Conservation (phyloP, 176 grass and related monocot genomes). For the Eremochloa ophiuroides region DNA sequence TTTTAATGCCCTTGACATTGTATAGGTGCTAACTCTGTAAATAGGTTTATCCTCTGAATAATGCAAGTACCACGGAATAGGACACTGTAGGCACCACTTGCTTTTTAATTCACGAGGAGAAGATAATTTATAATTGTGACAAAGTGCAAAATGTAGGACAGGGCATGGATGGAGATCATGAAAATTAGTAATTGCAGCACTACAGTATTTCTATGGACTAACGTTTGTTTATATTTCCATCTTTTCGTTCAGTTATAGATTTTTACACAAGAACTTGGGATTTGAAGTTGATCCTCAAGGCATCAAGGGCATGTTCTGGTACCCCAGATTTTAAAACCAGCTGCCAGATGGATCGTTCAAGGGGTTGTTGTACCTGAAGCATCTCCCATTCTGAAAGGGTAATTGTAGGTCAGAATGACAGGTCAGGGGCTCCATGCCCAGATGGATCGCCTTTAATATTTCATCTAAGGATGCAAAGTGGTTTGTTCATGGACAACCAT, state of each 20-base stretch:
- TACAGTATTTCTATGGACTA: slow-evolving; percentile 15
- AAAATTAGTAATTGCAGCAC: not conserved
- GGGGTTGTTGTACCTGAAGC: not conserved
- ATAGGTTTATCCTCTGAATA: not conserved
- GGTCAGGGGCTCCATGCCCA: not conserved
- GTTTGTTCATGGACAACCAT: too few relatives aligned
- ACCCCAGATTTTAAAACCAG: slow-evolving; percentile 46
- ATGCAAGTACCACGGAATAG: not conserved
- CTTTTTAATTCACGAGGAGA: not conserved
- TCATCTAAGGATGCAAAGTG: too few relatives aligned
- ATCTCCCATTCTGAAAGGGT: not conserved
- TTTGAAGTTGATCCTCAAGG: slow-evolving; percentile 93
- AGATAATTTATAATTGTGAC: not conserved
- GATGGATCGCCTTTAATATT: not conserved
- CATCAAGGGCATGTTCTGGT: slow-evolving; percentile 99
- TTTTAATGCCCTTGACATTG: too few relatives aligned
- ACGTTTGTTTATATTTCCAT: not conserved
- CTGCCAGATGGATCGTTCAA: not conserved
- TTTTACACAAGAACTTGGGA: slow-evolving; percentile 98
- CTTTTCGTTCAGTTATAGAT: slow-evolving; percentile 61
- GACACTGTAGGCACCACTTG: not conserved
- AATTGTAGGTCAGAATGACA: not conserved
- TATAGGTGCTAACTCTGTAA: not conserved
- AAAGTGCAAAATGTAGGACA: not conserved
- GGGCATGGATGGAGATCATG: not conserved